Conservation (phyloP, 176 grass and related monocot genomes). For the Eragrostis curvula region DNA sequence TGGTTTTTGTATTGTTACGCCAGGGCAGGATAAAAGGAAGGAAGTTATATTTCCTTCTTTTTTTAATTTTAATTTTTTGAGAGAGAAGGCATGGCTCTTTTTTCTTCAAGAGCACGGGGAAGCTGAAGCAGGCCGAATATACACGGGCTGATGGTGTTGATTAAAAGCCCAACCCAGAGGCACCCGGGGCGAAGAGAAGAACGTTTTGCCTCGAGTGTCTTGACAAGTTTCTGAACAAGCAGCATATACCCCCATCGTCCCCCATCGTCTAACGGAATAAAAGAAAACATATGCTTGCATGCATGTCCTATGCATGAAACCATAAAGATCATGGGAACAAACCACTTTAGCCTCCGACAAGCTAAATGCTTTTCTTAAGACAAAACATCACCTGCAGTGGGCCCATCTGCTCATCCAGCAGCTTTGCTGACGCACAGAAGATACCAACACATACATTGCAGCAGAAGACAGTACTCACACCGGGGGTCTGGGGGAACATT, state of each 20-base stretch:
- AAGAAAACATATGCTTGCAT: neutral
- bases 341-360: constrained; percentile 49
- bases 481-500: constrained; percentile 28
- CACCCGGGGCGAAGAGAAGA: neutral
- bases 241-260: neutral
- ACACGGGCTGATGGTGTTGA: neutral
- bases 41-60: too few relatives aligned
- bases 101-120: neutral
- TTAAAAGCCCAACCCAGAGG: neutral
- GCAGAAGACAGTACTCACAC: neutral
- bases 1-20: neutral
- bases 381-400: constrained; percentile 37
- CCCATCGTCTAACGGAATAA: neutral
- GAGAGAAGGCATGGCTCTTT: neutral
- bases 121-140: neutral
- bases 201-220: neutral
- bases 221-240: neutral
- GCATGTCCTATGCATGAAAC: neutral
- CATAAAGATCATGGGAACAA: constrained; percentile 42
- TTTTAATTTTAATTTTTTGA: too few relatives aligned
- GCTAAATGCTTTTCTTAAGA: constrained; percentile 44
- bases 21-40: neutral
- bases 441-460: constrained; percentile 32
- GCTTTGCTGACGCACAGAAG: constrained; percentile 43
- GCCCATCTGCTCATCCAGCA: constrained; percentile 16